phyloP scores from a whole-genome alignment of 176 grass and related monocot species.

The Calamus simplicifolius region DNA sequence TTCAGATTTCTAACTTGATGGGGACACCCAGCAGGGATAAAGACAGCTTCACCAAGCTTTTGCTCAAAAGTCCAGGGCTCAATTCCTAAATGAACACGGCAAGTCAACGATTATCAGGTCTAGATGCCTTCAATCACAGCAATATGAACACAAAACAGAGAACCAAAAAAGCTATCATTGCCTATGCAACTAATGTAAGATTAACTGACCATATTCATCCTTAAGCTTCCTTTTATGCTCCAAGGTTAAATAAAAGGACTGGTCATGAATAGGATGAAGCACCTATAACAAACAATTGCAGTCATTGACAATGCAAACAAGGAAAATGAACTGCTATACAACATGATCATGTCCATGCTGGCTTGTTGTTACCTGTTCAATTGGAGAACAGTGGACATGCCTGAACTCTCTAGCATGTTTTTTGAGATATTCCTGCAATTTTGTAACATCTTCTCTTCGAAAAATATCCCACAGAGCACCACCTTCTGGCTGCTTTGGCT shows the following conservation, averaged over 20 bases:
- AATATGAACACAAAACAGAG: no score
- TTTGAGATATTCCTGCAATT: constrained; percentile 52
- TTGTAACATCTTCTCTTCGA: constrained; percentile 59
- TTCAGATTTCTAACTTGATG: constrained; percentile 89
- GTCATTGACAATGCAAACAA: neutral
- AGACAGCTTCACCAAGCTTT: constrained; percentile 78
- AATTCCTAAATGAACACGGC: constrained; percentile 40
- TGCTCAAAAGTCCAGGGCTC: constrained; percentile 88
- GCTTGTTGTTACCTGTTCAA: constrained; percentile 36
- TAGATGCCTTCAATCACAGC: no score
- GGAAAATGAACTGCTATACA: neutral
- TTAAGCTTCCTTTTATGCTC: constrained; percentile 81
- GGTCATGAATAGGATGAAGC: constrained; percentile 66
- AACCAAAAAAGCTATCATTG: no score
- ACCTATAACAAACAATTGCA: constrained; percentile 27
- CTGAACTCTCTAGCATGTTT: constrained; percentile 60
- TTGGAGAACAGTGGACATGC: constrained; percentile 38
- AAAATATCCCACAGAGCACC: constrained; percentile 93
- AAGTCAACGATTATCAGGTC: no score
- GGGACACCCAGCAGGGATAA: constrained; percentile 79
- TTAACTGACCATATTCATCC: constrained; percentile 62
- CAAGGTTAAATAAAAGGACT: constrained; percentile 56
- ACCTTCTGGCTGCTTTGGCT: constrained; percentile 24
- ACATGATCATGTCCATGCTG: no score
- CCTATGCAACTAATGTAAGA: neutral